Evolutionary conservation across 768 basidiomycete genomes (phyloP), one percentile per base, ranked within the genome.

Genomic region (Auricularia sp.): DNA sequence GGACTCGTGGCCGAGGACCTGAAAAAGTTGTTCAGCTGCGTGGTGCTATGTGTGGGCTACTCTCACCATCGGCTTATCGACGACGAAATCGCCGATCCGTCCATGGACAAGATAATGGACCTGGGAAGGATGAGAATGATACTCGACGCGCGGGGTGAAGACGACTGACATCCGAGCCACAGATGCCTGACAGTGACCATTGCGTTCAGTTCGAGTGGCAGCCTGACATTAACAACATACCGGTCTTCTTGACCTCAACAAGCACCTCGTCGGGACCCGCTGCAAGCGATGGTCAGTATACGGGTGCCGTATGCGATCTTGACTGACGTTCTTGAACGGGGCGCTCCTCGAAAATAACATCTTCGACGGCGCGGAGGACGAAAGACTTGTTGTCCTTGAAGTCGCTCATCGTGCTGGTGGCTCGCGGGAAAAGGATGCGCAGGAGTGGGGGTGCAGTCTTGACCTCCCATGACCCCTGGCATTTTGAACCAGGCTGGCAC

Each of bases 1-100:
- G 2, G 92, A 93, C 77, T 98, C 96, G 72, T 98, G 96, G 21
- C 96, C 96, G 54, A 98, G 86, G 61, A 94, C 89, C 93, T 24
- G 54, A 13, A 6, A 59, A 56, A 58, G 65, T 35, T 8, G 54
- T 44, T 54, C n/a, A 29, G 65, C 47, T 61, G 39, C 51, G 29
- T 21, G 4, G 56, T 65, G 2, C 66, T 65, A 14, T 64, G 66
- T 24, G 63, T 29, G 29, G 29, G 29, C 29, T 29, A 51, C 8
- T 65, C 71, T 33, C 70, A 88, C 90, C 88, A 93, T 94, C 0
- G 92, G 92, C 44, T 82, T 82, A 65, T 87, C 77, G 66, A 96
- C 90, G 62, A 90, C 77, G 75, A 89, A 93, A 72, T 90, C 87
- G 21, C 85, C 88, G 65, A 92, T 92, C 51, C 85, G 82, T 21